These are phyloP conservation scores for Oldenlandia corymbosa DNA, from an alignment of 257 asterid genomes.

Conservation along the genomic window DNA sequence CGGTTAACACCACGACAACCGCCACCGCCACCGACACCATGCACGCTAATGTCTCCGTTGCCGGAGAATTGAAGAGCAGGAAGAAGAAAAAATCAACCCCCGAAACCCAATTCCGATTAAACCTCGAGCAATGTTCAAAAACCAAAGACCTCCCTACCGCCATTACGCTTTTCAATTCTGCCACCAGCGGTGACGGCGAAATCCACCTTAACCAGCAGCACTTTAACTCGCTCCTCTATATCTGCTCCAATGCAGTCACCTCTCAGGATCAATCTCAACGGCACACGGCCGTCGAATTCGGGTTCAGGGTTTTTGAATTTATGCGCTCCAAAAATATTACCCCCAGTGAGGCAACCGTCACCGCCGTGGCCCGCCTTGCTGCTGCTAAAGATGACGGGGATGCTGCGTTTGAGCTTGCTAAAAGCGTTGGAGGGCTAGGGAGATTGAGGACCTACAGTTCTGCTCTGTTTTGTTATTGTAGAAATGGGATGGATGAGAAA, in stretches of 20 bases:
- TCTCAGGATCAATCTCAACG: constrained; percentile 36
- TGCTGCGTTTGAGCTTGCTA: constrained; percentile 70
- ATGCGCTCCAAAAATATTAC: constrained; percentile 30
- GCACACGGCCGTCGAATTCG: constrained; percentile 60
- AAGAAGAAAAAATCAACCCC: constrained; percentile 67
- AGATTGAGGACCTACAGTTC: constrained; percentile 77
- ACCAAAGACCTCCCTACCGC: constrained; percentile 67
- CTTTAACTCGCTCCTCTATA: constrained; percentile 75
- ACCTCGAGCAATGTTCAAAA: constrained; percentile 60
- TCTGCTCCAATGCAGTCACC: constrained; percentile 60
- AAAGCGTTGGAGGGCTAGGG: constrained; percentile 52
- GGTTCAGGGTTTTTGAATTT: constrained; percentile 49
- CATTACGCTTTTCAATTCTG: constrained; percentile 60
- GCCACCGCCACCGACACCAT: constrained; percentile 29
- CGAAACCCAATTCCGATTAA: constrained; percentile 66
- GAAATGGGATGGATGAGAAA: constrained; percentile 56
- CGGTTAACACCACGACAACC: too few species aligned
- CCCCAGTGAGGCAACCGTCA: constrained; percentile 79
- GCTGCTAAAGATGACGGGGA: constrained; percentile 81
- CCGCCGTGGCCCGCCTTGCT: constrained; percentile 74
- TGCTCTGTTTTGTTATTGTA: constrained; percentile 61
- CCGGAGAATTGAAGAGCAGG: constrained; percentile 11
- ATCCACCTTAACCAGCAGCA: constrained; percentile 46
- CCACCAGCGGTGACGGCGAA: constrained; percentile 30
- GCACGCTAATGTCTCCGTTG: constrained; percentile 35